Conservation (phyloP, 2,329 filamentous ascomycete genomes). For the Drechslerella coelobrocha region DNA sequence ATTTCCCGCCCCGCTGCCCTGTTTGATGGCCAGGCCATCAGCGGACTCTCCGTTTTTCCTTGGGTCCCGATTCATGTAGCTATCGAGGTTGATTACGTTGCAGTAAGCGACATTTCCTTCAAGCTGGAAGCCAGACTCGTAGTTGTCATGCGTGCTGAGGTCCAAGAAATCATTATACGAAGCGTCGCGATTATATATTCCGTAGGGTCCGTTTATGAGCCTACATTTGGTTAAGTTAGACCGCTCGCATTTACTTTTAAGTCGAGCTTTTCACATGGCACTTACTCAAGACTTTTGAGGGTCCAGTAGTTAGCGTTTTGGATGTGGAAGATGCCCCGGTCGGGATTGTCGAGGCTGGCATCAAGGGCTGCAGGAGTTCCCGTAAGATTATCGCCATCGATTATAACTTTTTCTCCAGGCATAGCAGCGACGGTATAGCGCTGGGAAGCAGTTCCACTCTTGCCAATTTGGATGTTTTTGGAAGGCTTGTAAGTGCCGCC, state of each 20-base stretch:
- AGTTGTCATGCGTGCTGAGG: conserved; percentile 59
- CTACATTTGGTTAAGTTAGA: not conserved
- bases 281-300: conserved; percentile 59
- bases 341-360: conserved; percentile 58
- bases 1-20: conserved; percentile 62
- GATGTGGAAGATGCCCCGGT: conserved; percentile 63
- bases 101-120: conserved; percentile 58
- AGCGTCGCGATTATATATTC: conserved; percentile 57
- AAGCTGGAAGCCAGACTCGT: conserved; percentile 59
- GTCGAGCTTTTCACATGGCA: not conserved
- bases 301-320: conserved; percentile 61
- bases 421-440: conserved; percentile 61
- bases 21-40: conserved; percentile 63
- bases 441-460: conserved; percentile 59
- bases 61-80: conserved; percentile 61
- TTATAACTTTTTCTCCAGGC: conserved; percentile 60
- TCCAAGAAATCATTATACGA: conserved; percentile 58
- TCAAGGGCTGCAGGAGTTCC: conserved; percentile 60
- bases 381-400: conserved; percentile 60
- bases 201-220: conserved; percentile 59
- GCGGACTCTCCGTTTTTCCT: conserved; percentile 64
- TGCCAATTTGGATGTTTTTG: conserved; percentile 62
- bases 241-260: not conserved
- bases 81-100: conserved; percentile 60
- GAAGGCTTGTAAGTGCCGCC: conserved; percentile 61